These are phyloP conservation scores for Ophiostoma himal-ulmi DNA, from an alignment of 2,329 filamentous ascomycete species.

Conservation along the genomic window DNA sequence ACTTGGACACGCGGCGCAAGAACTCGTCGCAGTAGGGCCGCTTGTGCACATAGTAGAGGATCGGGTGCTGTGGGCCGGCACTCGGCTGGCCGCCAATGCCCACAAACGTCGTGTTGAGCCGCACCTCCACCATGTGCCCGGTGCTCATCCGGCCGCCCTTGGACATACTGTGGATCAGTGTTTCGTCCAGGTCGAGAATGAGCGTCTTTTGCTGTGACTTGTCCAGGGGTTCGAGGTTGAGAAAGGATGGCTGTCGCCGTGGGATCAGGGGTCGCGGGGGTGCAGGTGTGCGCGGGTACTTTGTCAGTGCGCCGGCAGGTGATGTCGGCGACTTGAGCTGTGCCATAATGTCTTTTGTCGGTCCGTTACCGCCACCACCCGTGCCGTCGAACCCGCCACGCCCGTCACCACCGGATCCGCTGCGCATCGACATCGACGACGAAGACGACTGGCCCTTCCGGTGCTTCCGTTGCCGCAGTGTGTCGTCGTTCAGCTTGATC, in stretches of 20 bases:
- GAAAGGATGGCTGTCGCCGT: constrained; percentile 80
- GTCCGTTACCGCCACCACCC: constrained; percentile 30
- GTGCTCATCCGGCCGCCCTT: constrained; percentile 94
- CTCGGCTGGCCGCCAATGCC: constrained; percentile 60
- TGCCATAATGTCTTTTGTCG: constrained; percentile 57
- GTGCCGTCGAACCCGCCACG: constrained; percentile 30
- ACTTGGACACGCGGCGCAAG: constrained; percentile 83
- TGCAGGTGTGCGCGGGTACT: constrained; percentile 83
- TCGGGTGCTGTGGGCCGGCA: constrained; percentile 83
- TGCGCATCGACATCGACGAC: constrained; percentile 30
- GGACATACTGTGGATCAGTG: constrained; percentile 94
- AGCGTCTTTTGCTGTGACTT: constrained; percentile 77
- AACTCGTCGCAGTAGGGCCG: constrained; percentile 96
- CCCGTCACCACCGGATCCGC: constrained; percentile 26
- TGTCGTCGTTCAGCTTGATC: constrained; percentile 82
- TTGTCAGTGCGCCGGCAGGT: constrained; percentile 68
- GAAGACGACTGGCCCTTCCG: constrained; percentile 51
- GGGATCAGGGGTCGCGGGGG: constrained; percentile 88
- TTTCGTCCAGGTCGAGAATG: constrained; percentile 93
- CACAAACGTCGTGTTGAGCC: constrained; percentile 67
- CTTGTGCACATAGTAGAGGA: constrained; percentile 98
- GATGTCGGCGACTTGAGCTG: constrained; percentile 93
- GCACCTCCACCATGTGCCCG: constrained; percentile 98
- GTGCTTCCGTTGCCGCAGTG: constrained; percentile 65
- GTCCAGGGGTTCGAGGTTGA: constrained; percentile 50